Percentiles rank a stretch among this genome's conserved stretches.
phyloP scores from a whole-genome alignment of 228 moss, liverwort and hornwort species.

The Sphagnum magellanicum region DNA sequence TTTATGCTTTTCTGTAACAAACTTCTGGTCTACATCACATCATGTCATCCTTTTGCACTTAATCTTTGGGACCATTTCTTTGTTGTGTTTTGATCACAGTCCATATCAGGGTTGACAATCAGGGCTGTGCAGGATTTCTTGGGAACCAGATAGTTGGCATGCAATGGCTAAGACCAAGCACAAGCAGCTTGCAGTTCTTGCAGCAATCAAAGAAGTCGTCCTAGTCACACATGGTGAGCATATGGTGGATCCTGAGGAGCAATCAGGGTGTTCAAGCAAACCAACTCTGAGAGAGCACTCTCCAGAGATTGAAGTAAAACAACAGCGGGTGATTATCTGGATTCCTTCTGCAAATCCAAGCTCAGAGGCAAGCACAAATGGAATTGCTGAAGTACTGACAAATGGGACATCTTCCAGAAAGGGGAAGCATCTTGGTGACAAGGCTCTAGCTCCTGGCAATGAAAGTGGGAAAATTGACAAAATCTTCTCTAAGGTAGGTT shows the following conservation, averaged over 20 bases:
- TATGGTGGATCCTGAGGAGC: conserved; percentile 11
- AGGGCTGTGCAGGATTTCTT: too few species aligned
- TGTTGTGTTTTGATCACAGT: too few species aligned
- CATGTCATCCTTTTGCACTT: too few species aligned
- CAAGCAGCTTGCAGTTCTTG: conserved; percentile 53
- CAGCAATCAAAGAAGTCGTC: conserved; percentile 27
- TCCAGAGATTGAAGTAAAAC: conserved; percentile 28
- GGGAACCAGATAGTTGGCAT: too few species aligned
- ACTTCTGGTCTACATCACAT: too few species aligned
- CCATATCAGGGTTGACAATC: too few species aligned
- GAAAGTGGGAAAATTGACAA: conserved; percentile 31
- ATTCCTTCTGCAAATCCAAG: conserved; percentile 35
- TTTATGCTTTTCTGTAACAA: too few species aligned
- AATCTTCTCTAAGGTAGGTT: conserved; percentile 35
- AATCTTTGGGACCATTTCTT: too few species aligned
- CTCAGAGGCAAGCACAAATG: conserved; percentile 9
- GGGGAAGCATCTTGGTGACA: conserved; percentile 25
- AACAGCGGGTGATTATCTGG: conserved; percentile 51
- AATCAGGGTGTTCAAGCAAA: conserved; percentile 10
- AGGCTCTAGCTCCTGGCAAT: conserved; percentile 30
- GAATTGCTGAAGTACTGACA: conserved; percentile 12
- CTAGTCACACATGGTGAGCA: conserved; percentile 10
- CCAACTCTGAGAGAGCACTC: conserved; percentile 13
- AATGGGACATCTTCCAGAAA: conserved; percentile 27
- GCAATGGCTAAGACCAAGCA: conserved; percentile 60